Evolutionary conservation across 768 basidiomycete genomes (phyloP).

Genomic region (Tulasnella sp.): DNA sequence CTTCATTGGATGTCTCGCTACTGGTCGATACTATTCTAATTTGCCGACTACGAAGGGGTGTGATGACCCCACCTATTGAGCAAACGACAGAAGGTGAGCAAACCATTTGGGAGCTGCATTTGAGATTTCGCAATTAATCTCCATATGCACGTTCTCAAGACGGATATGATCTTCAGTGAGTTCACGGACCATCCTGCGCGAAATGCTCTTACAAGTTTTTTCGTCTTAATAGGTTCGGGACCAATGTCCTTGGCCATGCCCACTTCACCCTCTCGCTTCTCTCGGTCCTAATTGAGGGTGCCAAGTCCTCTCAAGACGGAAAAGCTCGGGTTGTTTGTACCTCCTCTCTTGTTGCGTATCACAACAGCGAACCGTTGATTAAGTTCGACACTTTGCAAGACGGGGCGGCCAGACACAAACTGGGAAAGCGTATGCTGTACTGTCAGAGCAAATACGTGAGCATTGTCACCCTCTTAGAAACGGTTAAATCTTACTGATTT

Average conservation of each 20-base stretch:
- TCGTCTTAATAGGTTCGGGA: conserved; percentile 45
- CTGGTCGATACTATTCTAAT: background rate
- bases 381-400: conserved; percentile 32
- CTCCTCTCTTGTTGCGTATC: conserved; percentile 42
- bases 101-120: too few species aligned
- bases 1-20: too few species aligned
- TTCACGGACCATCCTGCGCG: background rate
- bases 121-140: background rate
- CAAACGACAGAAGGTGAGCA: conserved; percentile 29
- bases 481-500: background rate
- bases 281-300: conserved; percentile 46
- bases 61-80: conserved; percentile 32
- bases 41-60: conserved; percentile 28
- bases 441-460: conserved; percentile 28
- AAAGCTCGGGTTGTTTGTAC: conserved; percentile 50
- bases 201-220: background rate
- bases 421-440: conserved; percentile 9
- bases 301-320: conserved; percentile 42
- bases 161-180: conserved; percentile 25
- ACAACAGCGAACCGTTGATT: conserved; percentile 36
- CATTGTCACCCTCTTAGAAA: too few species aligned
- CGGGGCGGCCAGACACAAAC: conserved; percentile 1
- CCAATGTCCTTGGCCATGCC: conserved; percentile 51
- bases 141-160: background rate
- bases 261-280: conserved; percentile 56